Conservation (phyloP, 495 filamentous ascomycete genomes). For the Melanomma pulvis-pyrius region DNA sequence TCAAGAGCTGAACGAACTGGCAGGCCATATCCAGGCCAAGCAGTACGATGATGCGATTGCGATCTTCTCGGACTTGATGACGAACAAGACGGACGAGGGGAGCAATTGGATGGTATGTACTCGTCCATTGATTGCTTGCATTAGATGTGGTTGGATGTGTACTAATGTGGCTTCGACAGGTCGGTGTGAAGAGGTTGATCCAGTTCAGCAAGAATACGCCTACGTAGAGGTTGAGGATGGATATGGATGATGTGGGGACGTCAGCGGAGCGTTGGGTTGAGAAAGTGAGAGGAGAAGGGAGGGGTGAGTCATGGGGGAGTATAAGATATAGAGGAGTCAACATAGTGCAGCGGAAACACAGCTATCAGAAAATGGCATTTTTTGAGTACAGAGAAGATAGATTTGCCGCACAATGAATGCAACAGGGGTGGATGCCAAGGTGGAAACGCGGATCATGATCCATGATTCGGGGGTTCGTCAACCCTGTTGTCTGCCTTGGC, state of each 20-base stretch:
- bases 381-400: no score
- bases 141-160: neutral
- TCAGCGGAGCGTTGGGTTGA: no score
- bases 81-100: constrained; percentile 80
- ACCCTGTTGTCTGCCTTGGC: neutral
- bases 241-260: neutral
- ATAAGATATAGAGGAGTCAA: neutral
- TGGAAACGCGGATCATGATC: no score
- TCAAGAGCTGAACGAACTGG: constrained; percentile 66
- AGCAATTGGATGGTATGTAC: constrained; percentile 94
- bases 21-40: constrained; percentile 66
- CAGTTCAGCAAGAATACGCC: constrained; percentile 33
- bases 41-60: constrained; percentile 75
- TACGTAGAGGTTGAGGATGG: constrained; percentile 1
- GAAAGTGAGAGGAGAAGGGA: no score
- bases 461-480: no score
- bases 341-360: neutral
- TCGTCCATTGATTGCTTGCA: neutral
- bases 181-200: constrained; percentile 89
- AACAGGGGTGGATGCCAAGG: no score
- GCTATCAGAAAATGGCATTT: neutral
- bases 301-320: neutral
- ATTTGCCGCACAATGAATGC: no score
- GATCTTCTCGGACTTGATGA: constrained; percentile 81
- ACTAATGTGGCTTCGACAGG: constrained; percentile 53